Evolutionary conservation across 371 early-diverging fungal genomes (phyloP), one percentile per base, ranked within the genome.

Genomic region (Dichotomocladium elegans): DNA sequence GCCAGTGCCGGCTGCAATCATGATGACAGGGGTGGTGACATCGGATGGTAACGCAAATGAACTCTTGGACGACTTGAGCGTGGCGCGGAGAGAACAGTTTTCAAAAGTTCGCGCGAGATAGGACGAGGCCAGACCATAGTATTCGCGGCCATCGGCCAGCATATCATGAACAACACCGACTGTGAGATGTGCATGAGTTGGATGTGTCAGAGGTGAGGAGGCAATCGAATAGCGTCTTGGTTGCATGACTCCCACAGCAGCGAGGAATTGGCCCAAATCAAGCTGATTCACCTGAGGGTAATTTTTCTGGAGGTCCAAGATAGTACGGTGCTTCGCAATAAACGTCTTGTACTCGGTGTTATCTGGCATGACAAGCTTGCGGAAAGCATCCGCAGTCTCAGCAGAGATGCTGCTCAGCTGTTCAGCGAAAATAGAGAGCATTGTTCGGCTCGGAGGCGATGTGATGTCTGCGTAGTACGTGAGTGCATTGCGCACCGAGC

Each of bases 1-100:
- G n/a, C 95, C 95, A 2, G 92, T 90, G 17, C 94, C 92, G 14
- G 79, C 72, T 28, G 65, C 72, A 15, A 84, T 74, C 79, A 87
- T 76, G 34, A 86, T 67, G 1, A 82, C 57, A 2, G 85, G 85
- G 10, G 57, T 50, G 1, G 26, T 37, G 6, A 68, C 54, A 41
- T 70, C 74, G 0, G 43, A 17, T 4, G 85, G 82, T 44, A 72
- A 37, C 12, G 56, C 54, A 47, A 74, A 72, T 0, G 74, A 53
- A 24, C 52, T 65, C 65, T 68, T 72, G 60, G 70, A 63, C 21
- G 70, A 68, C 17, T 77, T 77, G 50, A 77, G 56, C 4, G 47
- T 14, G 11, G 72, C 72, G 34, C 66, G 68, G 14, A 76, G n/a
- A 26, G 55, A 15, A 11, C 22, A 22, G 3, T 40, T 22, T 2